Evolutionary conservation across 2,329 filamentous ascomycete species (phyloP).

Genomic region (Metarhizium brunneum): DNA sequence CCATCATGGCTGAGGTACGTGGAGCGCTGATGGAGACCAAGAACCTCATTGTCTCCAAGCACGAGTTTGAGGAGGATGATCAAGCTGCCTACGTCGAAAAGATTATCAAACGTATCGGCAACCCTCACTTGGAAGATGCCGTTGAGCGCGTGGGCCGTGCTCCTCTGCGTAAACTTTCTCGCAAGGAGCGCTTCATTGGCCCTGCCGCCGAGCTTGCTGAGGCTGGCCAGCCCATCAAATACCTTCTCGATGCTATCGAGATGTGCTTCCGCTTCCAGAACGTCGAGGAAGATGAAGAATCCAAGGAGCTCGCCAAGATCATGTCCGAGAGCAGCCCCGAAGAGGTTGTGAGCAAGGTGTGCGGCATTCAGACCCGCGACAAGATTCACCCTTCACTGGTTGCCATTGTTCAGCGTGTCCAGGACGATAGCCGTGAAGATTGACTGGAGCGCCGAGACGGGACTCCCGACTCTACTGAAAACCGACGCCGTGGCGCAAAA

Average conservation of each 20-base stretch:
- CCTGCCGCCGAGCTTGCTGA: slow-evolving; percentile 86
- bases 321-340: slow-evolving; percentile 66
- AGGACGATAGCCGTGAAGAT: slow-evolving; percentile 47
- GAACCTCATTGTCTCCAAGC: slow-evolving; percentile 76
- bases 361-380: slow-evolving; percentile 67
- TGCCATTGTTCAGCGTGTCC: slow-evolving; percentile 73
- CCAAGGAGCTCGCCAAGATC: slow-evolving; percentile 73
- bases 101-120: slow-evolving; percentile 88
- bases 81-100: slow-evolving; percentile 84
- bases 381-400: slow-evolving; percentile 70
- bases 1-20: slow-evolving; percentile 72
- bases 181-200: slow-evolving; percentile 92
- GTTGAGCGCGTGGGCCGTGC: slow-evolving; percentile 94
- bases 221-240: slow-evolving; percentile 60
- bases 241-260: slow-evolving; percentile 75
- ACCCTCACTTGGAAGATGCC: slow-evolving; percentile 84
- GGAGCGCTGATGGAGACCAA: slow-evolving; percentile 80
- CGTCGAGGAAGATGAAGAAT: slow-evolving; percentile 86
- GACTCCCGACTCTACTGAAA: not conserved
- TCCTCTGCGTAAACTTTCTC: slow-evolving; percentile 83
- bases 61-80: slow-evolving; percentile 63
- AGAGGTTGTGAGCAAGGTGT: slow-evolving; percentile 71
- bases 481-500: not conserved
- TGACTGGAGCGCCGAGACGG: slow-evolving; percentile 21
- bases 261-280: slow-evolving; percentile 95